Conservation (phyloP, 2,329 filamentous ascomycete genomes). For the Alternaria sp. region DNA sequence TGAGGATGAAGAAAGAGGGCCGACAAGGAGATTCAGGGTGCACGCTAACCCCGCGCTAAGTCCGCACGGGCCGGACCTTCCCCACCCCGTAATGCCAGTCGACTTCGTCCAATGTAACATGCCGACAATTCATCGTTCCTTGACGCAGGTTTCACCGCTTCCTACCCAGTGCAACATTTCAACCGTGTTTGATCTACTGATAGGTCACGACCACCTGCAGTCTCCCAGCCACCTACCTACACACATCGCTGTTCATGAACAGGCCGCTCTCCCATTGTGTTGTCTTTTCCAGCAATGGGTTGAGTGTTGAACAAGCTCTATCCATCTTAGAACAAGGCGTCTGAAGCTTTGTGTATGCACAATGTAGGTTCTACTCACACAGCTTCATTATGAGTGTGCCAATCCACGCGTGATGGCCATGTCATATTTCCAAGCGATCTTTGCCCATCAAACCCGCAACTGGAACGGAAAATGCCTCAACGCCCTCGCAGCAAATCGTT, state of each 20-base stretch:
- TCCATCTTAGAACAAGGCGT: neutral
- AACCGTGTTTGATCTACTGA: neutral
- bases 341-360: neutral
- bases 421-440: neutral
- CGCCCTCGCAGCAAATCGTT: neutral
- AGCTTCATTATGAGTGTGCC: neutral
- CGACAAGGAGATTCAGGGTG: neutral
- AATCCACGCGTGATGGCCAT: neutral
- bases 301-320: neutral
- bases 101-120: neutral
- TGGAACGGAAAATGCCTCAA: neutral
- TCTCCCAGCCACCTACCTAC: neutral
- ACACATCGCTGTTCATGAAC: neutral
- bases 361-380: neutral
- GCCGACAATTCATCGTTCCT: neutral
- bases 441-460: neutral
- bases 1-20: neutral
- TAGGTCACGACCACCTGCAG: neutral
- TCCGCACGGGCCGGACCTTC: slow-evolving; percentile 4
- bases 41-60: slow-evolving; percentile 1
- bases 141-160: neutral
- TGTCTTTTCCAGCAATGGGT: neutral
- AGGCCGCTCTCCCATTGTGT: neutral
- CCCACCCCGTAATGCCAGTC: neutral
- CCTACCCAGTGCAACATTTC: neutral